Percentiles rank a stretch among this genome's conserved stretches.
Evolutionary conservation across 1,284 basidiomycete species (phyloP).

Genomic region (Ustilago curta): DNA sequence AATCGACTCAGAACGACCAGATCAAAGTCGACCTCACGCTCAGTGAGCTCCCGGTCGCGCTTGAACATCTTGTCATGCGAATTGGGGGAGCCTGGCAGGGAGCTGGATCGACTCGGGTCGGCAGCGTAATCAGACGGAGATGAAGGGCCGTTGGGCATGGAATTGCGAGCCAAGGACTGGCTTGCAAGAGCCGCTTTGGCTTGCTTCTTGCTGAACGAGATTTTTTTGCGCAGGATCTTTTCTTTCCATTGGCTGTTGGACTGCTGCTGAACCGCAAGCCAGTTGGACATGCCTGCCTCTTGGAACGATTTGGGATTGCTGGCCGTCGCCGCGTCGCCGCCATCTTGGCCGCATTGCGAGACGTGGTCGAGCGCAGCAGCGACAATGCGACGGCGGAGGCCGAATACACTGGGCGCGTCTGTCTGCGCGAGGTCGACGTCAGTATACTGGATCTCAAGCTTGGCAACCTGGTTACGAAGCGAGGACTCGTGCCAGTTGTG

Average conservation of each 20-base stretch:
- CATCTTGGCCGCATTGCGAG: constrained; percentile 4
- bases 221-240: constrained; percentile 37
- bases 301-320: constrained; percentile 8
- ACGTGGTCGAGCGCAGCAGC: constrained; percentile 39
- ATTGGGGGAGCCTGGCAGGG: neutral
- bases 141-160: constrained; percentile 19
- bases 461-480: constrained; percentile 40
- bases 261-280: constrained; percentile 12
- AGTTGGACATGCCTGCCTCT: constrained; percentile 21
- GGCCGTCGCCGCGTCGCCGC: neutral
- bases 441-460: constrained; percentile 30
- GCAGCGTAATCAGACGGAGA: neutral
- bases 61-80: constrained; percentile 41
- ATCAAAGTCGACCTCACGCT: constrained; percentile 41
- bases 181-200: constrained; percentile 13
- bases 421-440: constrained; percentile 32
- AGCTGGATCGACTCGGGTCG: constrained; percentile 13
- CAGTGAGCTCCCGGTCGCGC: constrained; percentile 37
- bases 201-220: constrained; percentile 34
- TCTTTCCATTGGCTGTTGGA: constrained; percentile 27
- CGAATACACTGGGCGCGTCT: constrained; percentile 42
- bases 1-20: constrained; percentile 43
- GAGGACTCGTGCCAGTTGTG: constrained; percentile 36
- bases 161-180: constrained; percentile 12
- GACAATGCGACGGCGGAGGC: constrained; percentile 37